These are phyloP conservation scores for Phytophthora niederhauseri DNA, from an alignment of 352 stramenopile genomes.

Conservation along the genomic window DNA sequence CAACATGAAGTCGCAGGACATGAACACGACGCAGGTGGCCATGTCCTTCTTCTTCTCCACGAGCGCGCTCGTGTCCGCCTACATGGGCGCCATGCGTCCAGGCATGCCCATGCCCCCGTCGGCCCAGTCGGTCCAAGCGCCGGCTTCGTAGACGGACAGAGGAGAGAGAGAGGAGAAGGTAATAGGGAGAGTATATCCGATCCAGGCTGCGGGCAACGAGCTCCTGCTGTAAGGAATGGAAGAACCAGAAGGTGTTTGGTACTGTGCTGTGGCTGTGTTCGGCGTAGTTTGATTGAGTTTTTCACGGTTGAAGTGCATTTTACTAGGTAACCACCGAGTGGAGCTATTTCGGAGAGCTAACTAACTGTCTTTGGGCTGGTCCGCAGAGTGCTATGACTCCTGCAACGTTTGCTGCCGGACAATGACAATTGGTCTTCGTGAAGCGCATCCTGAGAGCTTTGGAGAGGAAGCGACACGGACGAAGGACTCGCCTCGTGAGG, in stretches of 20 bases:
- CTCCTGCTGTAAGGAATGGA: constrained; percentile 32
- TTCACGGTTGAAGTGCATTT: not conserved
- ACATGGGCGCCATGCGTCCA: constrained; percentile 51
- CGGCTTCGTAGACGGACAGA: constrained; percentile 22
- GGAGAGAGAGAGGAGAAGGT: not conserved
- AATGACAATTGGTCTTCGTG: constrained; percentile 33
- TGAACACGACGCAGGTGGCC: constrained; percentile 67
- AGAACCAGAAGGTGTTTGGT: constrained; percentile 14
- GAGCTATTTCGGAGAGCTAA: constrained; percentile 23
- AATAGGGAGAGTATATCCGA: not conserved
- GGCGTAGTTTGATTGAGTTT: constrained; percentile 7
- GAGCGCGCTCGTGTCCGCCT: constrained; percentile 66
- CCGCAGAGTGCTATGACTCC: not conserved
- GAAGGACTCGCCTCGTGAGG: constrained; percentile 19
- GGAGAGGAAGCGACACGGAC: constrained; percentile 17
- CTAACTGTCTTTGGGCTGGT: not conserved
- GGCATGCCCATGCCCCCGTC: constrained; percentile 30
- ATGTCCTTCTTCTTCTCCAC: constrained; percentile 83
- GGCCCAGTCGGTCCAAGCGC: constrained; percentile 16
- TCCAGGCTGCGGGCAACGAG: not conserved
- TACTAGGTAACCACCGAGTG: constrained; percentile 14
- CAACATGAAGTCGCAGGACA: constrained; percentile 62
- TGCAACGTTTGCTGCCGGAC: not conserved
- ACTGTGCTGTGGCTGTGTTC: not conserved
- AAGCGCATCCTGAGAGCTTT: constrained; percentile 17